Evolutionary conservation across 352 stramenopile species (phyloP), one percentile per base, ranked within the genome.

Genomic region (Phytophthora quininea): DNA sequence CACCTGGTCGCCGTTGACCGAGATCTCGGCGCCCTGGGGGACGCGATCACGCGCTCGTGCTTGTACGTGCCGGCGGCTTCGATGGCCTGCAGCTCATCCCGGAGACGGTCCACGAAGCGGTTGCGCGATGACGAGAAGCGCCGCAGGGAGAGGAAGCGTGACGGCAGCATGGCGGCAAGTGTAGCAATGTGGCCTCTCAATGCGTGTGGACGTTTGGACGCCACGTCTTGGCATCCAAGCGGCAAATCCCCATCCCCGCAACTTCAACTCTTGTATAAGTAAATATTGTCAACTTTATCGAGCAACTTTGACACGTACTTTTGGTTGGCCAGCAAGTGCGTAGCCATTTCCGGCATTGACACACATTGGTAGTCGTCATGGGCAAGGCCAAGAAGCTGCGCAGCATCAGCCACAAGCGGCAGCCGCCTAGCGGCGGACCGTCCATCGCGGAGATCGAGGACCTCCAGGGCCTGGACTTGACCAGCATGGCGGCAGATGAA

Each of bases 11-110:
- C 76, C 76, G 50, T 90, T 72, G 15, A 98, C 93, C 1, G 65
- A 74, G 67, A 98, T 96, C 49, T 77, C 64, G 6, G 88, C 77
- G 51, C 81, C 87, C 48, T 98, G 93, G 27, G 91, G 63, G 89
- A 97, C 54, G 88, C 81, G 56, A 98, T 98, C 52, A 98, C 88
- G 62, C 93, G 89, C 76, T 98, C 93, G 58, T 72, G 71, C 74
- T 96, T 96, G 81, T 80, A 97, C 12, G 86, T 95, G 64, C 89
- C 89, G 14, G 88, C 89, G 40, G 73, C 72, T 32, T 92, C 69
- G 60, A 97, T 97, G 55, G 71, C 84, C 8, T 59, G 53, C 33
- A 96, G 71, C 62, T 96, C 88, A 19, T 86, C 73, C 46, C 76
- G 78, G 55, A 96, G 64, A n/a, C 88, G 88, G 67, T 92, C 81